Conservation (phyloP, 2,329 filamentous ascomycete genomes). For the Clonostachys sp. region DNA sequence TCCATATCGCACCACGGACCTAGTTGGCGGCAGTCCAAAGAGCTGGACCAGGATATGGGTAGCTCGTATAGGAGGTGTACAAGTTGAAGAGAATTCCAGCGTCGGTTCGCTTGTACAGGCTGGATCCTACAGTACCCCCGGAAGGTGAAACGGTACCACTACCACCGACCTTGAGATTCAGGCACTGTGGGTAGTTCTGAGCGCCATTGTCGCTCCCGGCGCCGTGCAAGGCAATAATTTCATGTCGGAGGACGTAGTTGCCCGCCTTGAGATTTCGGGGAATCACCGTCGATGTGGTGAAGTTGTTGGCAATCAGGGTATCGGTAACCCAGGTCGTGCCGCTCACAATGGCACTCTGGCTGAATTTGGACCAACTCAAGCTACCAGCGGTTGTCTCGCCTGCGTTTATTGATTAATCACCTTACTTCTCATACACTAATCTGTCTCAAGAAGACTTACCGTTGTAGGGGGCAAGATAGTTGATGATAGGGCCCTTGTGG, state of each 20-base stretch:
- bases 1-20: no score
- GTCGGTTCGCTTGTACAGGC: slow-evolving; percentile 13
- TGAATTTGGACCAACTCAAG: slow-evolving; percentile 60
- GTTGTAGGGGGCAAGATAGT: slow-evolving; percentile 56
- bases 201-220: slow-evolving; percentile 34
- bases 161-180: slow-evolving; percentile 38
- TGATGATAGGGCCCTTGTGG: slow-evolving; percentile 49
- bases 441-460: slow-evolving; percentile 47
- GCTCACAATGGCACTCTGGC: slow-evolving; percentile 43
- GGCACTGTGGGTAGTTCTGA: slow-evolving; percentile 45
- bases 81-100: slow-evolving; percentile 19
- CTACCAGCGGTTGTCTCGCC: slow-evolving; percentile 42
- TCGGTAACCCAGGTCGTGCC: slow-evolving; percentile 23
- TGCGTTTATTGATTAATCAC: slow-evolving; percentile 32
- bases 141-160: slow-evolving; percentile 20
- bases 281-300: slow-evolving; percentile 18
- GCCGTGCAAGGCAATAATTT: slow-evolving; percentile 42
- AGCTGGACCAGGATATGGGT: slow-evolving; percentile 11
- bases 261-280: slow-evolving; percentile 22
- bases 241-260: slow-evolving; percentile 41
- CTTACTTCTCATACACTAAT: neutral
- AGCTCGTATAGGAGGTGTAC: slow-evolving; percentile 10
- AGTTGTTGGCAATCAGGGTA: slow-evolving; percentile 33
- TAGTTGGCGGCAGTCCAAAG: slow-evolving; percentile 10
- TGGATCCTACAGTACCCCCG: slow-evolving; percentile 16